phyloP scores from a whole-genome alignment of 2,329 filamentous ascomycete genomes.

The Hansfordia pulvinata region DNA sequence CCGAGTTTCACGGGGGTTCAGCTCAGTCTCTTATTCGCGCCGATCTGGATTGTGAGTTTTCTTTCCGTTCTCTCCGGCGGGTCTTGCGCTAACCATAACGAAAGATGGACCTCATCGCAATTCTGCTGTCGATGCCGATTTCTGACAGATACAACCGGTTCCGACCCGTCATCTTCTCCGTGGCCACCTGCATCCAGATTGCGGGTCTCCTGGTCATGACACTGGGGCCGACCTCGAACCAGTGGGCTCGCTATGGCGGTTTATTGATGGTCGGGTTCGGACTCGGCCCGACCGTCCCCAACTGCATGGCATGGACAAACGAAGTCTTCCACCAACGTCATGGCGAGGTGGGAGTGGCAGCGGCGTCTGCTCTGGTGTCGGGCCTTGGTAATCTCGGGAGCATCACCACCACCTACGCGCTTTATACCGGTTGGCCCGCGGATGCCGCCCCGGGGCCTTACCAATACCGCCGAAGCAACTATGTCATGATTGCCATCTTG shows the following conservation, averaged over 20 bases:
- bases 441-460: slow-evolving; percentile 55
- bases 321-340: slow-evolving; percentile 84
- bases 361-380: slow-evolving; percentile 73
- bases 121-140: slow-evolving; percentile 71
- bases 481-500: slow-evolving; percentile 79
- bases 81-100: slow-evolving; percentile 3
- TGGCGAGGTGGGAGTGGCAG: slow-evolving; percentile 80
- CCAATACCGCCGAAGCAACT: slow-evolving; percentile 71
- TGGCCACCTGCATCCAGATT: slow-evolving; percentile 66
- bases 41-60: slow-evolving; percentile 79
- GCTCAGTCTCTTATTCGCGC: slow-evolving; percentile 72
- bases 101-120: slow-evolving; percentile 77
- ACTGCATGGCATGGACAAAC: slow-evolving; percentile 87
- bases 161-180: slow-evolving; percentile 69
- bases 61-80: too few relatives aligned
- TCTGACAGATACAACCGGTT: slow-evolving; percentile 76
- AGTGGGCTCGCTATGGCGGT: slow-evolving; percentile 78
- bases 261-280: slow-evolving; percentile 86
- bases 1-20: slow-evolving; percentile 58
- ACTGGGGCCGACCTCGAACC: slow-evolving; percentile 50
- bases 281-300: slow-evolving; percentile 79
- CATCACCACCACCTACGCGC: slow-evolving; percentile 75
- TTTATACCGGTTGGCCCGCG: slow-evolving; percentile 76
- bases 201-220: slow-evolving; percentile 67
- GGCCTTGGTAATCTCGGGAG: slow-evolving; percentile 79